Base-by-base conservation (phyloP, 768 basidiomycete genomes). In the Phaeotremella skinneri region DNA sequence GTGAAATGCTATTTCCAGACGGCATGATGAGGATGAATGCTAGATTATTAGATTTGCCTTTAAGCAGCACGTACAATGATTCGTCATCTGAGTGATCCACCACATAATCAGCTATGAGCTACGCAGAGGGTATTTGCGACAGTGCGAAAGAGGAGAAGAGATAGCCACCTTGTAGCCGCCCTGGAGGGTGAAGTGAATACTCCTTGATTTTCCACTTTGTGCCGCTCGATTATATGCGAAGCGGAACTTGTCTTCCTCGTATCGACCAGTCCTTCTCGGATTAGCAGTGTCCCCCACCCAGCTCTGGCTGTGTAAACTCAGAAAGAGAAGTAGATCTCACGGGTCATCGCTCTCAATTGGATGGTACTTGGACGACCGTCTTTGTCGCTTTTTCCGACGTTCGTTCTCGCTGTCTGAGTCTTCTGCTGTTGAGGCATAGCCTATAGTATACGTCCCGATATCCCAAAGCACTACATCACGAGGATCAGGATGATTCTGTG, bases 381-480 rank as follows among this genome's bases (percentile, higher is more conserved):
- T 41, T 5, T 55, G 59, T 27, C 57, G 58, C 48, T 60, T 61
- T 17, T 58, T 42, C 45, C 55, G 30, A 16, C 49, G 37, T 21
- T 64, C 59, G 27, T 63, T 55, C 14, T 72, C 68, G 23, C 61
- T 61, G 14, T 61, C 63, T 6, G 49, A 37, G 2, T 55, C 54
- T 1, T 43, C 53, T 20, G 26, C 30, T 30, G 26, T 52, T 11
- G 23, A 58, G 0, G 61, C 53, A 39, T 59, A 48, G n/a, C 52
- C 61, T 53, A 73, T 69, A 25, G 50, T 55, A 32, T 73, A 73
- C 27, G 56, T 49, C 2, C 72, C 72, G 5, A 73, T 60, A 48
- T 73, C 72, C 72, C 72, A 73, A 9, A 73, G 64, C 25, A 73
- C 71, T 73, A 20, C 1, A 20, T 9, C 7, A 21, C n/a, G n/a